Evolutionary conservation across 129 eudicot species (phyloP).

Genomic region (carrot (Daucus carota)): DH1_v3.0 NC_030389.2:19966501-19967000

Average conservation of each 20-base stretch:
- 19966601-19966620: conserved; percentile 31
- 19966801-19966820: conserved; percentile 21
- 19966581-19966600: conserved; percentile 41
- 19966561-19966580: conserved; percentile 29
- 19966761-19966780: conserved; percentile 18
- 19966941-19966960: conserved; percentile 16
- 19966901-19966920: neutral
- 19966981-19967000: conserved; percentile 24
- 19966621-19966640: conserved; percentile 21
- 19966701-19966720: conserved; percentile 41
- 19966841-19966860: conserved; percentile 12
- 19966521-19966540: conserved; percentile 10
- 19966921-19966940: conserved; percentile 7
- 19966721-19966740: conserved; percentile 13
- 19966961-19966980: conserved; percentile 18
- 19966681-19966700: conserved; percentile 33
- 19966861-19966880: conserved; percentile 11
- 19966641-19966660: conserved; percentile 22
- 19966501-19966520: conserved; percentile 14
- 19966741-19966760: conserved; percentile 17
- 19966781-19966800: conserved; percentile 25
- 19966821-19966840: conserved; percentile 12
- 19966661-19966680: conserved; percentile 7
- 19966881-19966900: conserved; percentile 4
- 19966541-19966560: conserved; percentile 7